Evolutionary conservation across 2,329 filamentous ascomycete species (phyloP), one percentile per base, ranked within the genome.

Genomic region (Fusarium pseudonygamai): DNA sequence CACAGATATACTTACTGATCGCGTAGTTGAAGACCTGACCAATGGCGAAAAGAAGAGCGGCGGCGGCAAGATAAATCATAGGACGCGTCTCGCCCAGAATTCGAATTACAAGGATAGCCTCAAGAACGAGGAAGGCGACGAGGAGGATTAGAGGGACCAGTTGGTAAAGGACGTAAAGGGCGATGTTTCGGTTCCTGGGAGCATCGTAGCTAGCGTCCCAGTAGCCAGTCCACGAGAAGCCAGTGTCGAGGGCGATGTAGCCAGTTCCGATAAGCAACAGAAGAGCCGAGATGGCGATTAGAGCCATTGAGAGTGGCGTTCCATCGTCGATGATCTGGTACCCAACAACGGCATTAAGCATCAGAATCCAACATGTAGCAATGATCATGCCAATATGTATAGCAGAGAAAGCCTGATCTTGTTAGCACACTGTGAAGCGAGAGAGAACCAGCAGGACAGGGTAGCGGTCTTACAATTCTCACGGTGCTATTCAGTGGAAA

Each of bases 1-100:
- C 87, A 86, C 96, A 99, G 69, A 99, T 94, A 81, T 97, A 92
- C 20, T 92, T 89, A 86, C 95, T 98, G 83, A 97, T 88, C 64
- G 95, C 93, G 81, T 97, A 99, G 84, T 97, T 94, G 88, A 99
- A 99, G 73, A 99, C 89, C 80, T 99, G 96, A 24, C 95, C 96
- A 65, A 97, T 89, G 32, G 94, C 95, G 80, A 99, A 99, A 22
- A 97, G 87, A 6, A 98, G 77, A 6, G 88, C 91, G 1, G 96
- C 95, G 3, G 85, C 87, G 6, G 86, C 83, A 26, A 98, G 89
- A 81, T 96, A 98, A 67, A 96, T 88, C 94, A 99, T 96, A n/a
- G 96, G 96, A 69, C 93, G 92, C 72, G 88, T 89, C 84, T 99
- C 96, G 66, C 95, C 95, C 3, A 99, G 90, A 13, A 99, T 89